Conservation (phyloP, 2,329 filamentous ascomycete species). For the Madurella mycetomatis region DNA sequence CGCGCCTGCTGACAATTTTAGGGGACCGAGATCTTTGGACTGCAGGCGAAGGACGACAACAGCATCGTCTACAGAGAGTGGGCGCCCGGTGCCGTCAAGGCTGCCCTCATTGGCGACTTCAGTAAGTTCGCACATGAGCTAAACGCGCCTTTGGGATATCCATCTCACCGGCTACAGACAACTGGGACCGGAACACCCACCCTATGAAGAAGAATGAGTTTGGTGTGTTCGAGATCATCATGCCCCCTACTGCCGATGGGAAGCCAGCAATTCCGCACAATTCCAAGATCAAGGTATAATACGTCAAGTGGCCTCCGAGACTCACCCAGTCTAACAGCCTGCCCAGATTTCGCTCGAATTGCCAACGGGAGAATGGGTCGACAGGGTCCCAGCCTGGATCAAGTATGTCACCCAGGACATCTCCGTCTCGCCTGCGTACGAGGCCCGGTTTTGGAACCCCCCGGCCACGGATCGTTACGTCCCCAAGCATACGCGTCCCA, state of each 20-base stretch:
- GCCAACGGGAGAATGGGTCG: conserved; percentile 73
- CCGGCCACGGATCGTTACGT: conserved; percentile 69
- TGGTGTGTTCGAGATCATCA: conserved; percentile 78
- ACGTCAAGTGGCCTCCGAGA: background rate
- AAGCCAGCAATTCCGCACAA: conserved; percentile 81
- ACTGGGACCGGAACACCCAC: conserved; percentile 78
- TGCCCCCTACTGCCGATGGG: conserved; percentile 67
- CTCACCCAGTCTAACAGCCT: conserved; percentile 1
- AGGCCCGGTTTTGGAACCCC: conserved; percentile 96
- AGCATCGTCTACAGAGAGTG: conserved; percentile 92
- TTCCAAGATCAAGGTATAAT: conserved; percentile 84
- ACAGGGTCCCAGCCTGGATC: conserved; percentile 94
- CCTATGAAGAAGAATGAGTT: conserved; percentile 82
- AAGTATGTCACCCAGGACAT: conserved; percentile 95
- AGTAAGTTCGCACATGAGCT: conserved; percentile 50
- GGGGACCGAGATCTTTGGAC: conserved; percentile 83
- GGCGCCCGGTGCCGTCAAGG: conserved; percentile 84
- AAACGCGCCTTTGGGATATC: background rate
- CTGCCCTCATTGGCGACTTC: conserved; percentile 90
- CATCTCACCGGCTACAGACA: conserved; percentile 52
- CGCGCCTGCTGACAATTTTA: conserved; percentile 34
- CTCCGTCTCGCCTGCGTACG: conserved; percentile 82
- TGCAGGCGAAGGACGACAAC: conserved; percentile 75
- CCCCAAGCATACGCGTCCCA: conserved; percentile 78
- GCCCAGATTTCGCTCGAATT: conserved; percentile 75